Conservation (phyloP, 1,284 basidiomycete genomes). For the Pyrrhoderma noxium region DNA sequence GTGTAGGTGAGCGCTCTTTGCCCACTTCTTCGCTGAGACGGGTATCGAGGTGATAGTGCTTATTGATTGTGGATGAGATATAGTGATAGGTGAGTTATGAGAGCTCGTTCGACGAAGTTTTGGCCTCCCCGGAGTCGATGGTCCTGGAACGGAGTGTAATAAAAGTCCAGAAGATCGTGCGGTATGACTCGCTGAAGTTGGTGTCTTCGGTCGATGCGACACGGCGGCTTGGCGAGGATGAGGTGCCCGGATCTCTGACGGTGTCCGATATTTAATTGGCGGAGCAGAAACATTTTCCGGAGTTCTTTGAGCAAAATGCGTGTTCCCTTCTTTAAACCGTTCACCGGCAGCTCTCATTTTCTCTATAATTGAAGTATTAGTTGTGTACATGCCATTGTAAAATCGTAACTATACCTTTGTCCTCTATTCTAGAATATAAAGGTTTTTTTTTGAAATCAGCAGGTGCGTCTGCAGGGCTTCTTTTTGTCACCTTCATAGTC, state of each 20-base stretch:
- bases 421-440: conserved; percentile 6
- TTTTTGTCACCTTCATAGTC: conserved; percentile 32
- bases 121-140: conserved; percentile 23
- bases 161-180: neutral
- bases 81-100: conserved; percentile 27
- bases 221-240: conserved; percentile 13
- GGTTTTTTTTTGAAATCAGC: conserved; percentile 6
- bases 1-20: conserved; percentile 64
- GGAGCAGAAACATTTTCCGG: no score
- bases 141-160: neutral
- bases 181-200: conserved; percentile 3
- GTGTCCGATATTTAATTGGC: neutral
- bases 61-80: conserved; percentile 22
- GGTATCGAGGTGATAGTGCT: conserved; percentile 24
- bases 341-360: no score
- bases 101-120: conserved; percentile 41
- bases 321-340: no score
- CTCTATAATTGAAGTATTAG: no score
- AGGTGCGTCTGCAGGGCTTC: conserved; percentile 26
- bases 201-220: conserved; percentile 15
- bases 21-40: conserved; percentile 52
- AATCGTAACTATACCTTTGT: no score
- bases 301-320: no score
- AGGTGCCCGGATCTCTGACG: conserved; percentile 10
- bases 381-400: no score